Conservation (phyloP, 225 moss, liverwort and hornwort species). For the Pseudoscleropodium purum region DNA sequence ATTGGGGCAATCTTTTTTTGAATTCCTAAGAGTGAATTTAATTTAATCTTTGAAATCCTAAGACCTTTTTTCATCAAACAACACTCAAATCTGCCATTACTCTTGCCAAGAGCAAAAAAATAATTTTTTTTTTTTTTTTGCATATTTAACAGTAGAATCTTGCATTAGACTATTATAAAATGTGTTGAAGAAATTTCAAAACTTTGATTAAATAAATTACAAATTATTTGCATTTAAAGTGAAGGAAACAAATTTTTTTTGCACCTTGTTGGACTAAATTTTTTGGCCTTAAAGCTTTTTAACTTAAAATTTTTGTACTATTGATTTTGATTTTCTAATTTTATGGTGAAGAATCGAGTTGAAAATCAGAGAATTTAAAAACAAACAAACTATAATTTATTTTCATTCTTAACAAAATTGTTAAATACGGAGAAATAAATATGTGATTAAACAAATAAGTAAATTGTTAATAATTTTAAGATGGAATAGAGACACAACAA, state of each 20-base stretch:
- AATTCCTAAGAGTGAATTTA: not conserved
- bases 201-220: not conserved
- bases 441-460: too few species aligned
- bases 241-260: not conserved
- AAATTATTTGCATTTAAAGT: not conserved
- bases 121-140: too few species aligned
- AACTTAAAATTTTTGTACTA: too few species aligned
- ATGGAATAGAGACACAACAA: too few species aligned
- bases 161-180: not conserved
- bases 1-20: not conserved
- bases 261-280: not conserved
- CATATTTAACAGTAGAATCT: not conserved
- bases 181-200: accelerated
- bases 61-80: not conserved
- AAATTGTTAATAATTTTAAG: too few species aligned
- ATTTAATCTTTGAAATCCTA: accelerated
- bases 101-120: not conserved
- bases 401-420: too few species aligned
- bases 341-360: too few species aligned
- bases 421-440: too few species aligned
- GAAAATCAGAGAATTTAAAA: too few species aligned
- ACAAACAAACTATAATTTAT: too few species aligned
- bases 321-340: too few species aligned
- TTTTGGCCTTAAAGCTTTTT: not conserved
- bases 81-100: not conserved